These are phyloP conservation scores for Paraurostyla sp. DNA, from an alignment of 73 alveolate species.

Conservation along the genomic window DNA sequence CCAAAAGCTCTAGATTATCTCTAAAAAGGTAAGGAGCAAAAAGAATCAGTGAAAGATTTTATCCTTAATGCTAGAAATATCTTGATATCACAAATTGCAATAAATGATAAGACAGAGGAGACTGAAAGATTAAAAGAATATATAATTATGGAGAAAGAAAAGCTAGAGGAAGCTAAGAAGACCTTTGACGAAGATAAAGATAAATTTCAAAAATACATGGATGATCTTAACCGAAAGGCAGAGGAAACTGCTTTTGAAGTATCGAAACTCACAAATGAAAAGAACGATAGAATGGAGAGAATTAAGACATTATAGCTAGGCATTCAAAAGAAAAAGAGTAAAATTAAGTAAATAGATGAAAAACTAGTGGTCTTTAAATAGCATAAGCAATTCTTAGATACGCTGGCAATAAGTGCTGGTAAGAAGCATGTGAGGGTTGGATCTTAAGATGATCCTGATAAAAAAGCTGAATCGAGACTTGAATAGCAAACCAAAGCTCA, in stretches of 20 bases:
- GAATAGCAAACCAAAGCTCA: not conserved
- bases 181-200: constrained; percentile 67
- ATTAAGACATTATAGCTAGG: not conserved
- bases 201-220: constrained; percentile 44
- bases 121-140: constrained; percentile 59
- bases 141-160: constrained; percentile 69
- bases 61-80: constrained; percentile 30
- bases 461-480: not conserved
- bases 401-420: constrained; percentile 63
- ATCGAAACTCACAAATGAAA: constrained; percentile 10
- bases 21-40: constrained; percentile 33
- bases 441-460: not conserved
- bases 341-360: constrained; percentile 63
- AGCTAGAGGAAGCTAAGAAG: constrained; percentile 64
- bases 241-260: constrained; percentile 34
- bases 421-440: constrained; percentile 7
- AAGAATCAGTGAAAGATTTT: constrained; percentile 58
- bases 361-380: constrained; percentile 17
- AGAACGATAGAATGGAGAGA: constrained; percentile 17
- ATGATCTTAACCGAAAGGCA: constrained; percentile 32
- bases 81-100: constrained; percentile 41
- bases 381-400: constrained; percentile 56
- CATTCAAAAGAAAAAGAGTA: constrained; percentile 34
- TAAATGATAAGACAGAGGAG: constrained; percentile 67
- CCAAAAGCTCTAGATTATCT: constrained; percentile 50